Percentiles rank a stretch among this genome's conserved stretches.
These are phyloP conservation scores for Pichia sp. DNA, from an alignment of 1,139 yeast species.

Conservation along the genomic window DNA sequence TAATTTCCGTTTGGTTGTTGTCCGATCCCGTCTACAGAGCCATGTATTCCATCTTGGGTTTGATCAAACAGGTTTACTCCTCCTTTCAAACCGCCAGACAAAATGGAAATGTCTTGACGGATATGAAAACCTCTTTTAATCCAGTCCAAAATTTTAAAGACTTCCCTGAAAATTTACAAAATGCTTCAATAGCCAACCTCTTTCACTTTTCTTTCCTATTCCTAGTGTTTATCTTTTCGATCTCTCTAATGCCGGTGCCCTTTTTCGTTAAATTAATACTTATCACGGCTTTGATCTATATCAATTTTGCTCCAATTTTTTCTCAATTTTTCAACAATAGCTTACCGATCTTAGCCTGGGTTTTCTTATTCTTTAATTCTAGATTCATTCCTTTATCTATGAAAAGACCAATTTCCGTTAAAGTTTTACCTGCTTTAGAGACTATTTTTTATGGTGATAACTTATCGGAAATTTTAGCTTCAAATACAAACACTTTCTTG, in stretches of 20 bases:
- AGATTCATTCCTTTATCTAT: constrained; percentile 68
- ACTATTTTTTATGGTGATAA: constrained; percentile 93
- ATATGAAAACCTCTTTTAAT: constrained; percentile 12
- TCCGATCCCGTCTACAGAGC: too few species aligned
- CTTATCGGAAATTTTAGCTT: constrained; percentile 78
- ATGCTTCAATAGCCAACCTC: constrained; percentile 14
- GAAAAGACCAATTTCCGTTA: constrained; percentile 88
- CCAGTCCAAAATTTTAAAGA: constrained; percentile 11
- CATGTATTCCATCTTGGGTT: too few species aligned
- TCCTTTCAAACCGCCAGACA: constrained; percentile 7
- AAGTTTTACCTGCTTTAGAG: constrained; percentile 89
- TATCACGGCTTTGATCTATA: constrained; percentile 33
- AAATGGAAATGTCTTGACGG: constrained; percentile 6
- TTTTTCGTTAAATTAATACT: constrained; percentile 42
- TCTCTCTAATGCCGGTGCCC: constrained; percentile 43
- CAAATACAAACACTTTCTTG: constrained; percentile 57
- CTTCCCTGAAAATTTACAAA: constrained; percentile 7
- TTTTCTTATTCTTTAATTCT: constrained; percentile 74
- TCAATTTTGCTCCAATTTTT: constrained; percentile 65
- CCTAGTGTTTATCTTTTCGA: constrained; percentile 31
- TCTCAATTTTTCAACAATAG: constrained; percentile 84
- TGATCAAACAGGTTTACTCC: constrained; percentile 7
- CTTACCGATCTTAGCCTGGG: constrained; percentile 84
- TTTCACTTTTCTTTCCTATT: constrained; percentile 39
- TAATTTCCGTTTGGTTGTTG: background rate